Evolutionary conservation across 2,329 filamentous ascomycete species (phyloP), one percentile per base, ranked within the genome.

Genomic region (Aureobasidium sp.): DNA sequence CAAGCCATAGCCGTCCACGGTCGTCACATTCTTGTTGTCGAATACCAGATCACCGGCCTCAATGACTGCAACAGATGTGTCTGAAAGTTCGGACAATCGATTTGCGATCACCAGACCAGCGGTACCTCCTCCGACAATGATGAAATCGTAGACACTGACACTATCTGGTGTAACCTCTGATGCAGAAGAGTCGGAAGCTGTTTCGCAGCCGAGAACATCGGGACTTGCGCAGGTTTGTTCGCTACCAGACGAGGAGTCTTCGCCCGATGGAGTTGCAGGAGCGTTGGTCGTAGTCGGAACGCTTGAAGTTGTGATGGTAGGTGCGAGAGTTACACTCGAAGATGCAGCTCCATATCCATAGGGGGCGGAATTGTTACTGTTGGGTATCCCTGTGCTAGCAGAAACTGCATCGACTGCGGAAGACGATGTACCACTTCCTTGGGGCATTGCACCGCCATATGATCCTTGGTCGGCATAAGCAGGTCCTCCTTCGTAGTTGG

Each of bases 101-200:
- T 87, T 86, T 59, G 89, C 90, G 69, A 94, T 83, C 64, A 94
- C 90, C 77, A 90, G 93, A 75, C 90, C 90, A 52, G 90, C 90
- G 52, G 90, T 94, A 71, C 90, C 90, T 66, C 90, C 90, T 66
- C 90, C 90, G 55, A 94, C 88, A 68, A 94, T 84, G 73, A 94
- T 82, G 78, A 92, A 94, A 82, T 94, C 90, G 76, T 86, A 94
- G 77, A 58, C 20, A 2, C 55, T 42, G 1, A 22, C 31, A 20
- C 42, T 58, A 2, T 58, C 42, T 34, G 41, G 5, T 9, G 55
- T 5, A 22, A 59, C 31, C 14, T 59, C 55, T 5, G 20, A 14
- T 1, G 55, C 55, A 17, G 55, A 31, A n/a, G 55, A 59, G 15
- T 39, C 42, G 8, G 55, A 39, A n/a, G 42, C 7, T 27, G 55